Conservation (phyloP, 129 eudicot genomes). For the Tagetes erecta region DNA sequence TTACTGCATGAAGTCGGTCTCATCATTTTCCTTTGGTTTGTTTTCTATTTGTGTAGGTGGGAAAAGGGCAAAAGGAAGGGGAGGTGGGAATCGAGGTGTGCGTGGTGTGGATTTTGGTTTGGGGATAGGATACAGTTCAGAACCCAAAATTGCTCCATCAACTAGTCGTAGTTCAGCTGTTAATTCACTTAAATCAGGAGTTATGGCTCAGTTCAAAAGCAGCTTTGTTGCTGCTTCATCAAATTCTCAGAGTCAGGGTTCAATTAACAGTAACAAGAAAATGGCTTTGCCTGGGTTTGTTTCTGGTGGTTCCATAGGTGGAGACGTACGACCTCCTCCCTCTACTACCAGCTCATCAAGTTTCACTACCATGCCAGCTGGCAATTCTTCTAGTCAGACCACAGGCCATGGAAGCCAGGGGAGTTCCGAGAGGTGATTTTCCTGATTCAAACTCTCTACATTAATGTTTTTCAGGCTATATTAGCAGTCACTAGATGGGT, state of each 20-base stretch:
- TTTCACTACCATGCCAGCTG: slow-evolving; percentile 41
- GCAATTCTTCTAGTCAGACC: slow-evolving; percentile 35
- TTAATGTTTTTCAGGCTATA: slow-evolving; percentile 3
- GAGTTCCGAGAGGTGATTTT: slow-evolving; percentile 60
- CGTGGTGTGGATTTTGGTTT: slow-evolving; percentile 98
- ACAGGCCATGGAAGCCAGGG: slow-evolving; percentile 45
- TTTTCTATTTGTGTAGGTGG: slow-evolving; percentile 65
- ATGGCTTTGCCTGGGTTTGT: slow-evolving; percentile 84
- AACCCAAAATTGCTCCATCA: slow-evolving; percentile 45
- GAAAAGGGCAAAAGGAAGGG: slow-evolving; percentile 94
- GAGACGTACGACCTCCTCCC: slow-evolving; percentile 43
- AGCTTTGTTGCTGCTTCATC: slow-evolving; percentile 93
- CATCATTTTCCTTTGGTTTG: slow-evolving; percentile 14
- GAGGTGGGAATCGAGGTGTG: slow-evolving; percentile 82
- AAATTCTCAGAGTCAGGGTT: slow-evolving; percentile 51
- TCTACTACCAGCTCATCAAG: slow-evolving; percentile 37
- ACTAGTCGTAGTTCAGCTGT: slow-evolving; percentile 67
- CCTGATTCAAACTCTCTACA: neutral
- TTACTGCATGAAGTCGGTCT: neutral
- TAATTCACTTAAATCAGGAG: slow-evolving; percentile 78
- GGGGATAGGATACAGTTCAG: slow-evolving; percentile 88
- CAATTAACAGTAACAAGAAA: slow-evolving; percentile 43
- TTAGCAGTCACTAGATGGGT: neutral
- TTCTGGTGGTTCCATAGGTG: slow-evolving; percentile 94
- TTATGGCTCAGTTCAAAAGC: slow-evolving; percentile 83